phyloP scores from a whole-genome alignment of 805 yeast genomes.

The Teunomyces tritomae region DNA sequence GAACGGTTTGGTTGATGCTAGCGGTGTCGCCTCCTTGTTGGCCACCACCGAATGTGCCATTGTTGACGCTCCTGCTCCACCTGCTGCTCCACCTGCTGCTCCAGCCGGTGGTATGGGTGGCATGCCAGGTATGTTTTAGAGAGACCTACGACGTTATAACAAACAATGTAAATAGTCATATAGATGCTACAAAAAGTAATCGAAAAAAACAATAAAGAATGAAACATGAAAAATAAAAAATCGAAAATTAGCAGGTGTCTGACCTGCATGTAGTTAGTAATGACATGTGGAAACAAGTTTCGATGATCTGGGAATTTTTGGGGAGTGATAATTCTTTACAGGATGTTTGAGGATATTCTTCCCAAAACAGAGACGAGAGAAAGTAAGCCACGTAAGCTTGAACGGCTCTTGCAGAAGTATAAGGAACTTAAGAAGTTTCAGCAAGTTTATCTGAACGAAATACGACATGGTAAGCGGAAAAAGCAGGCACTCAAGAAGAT shows the following conservation, averaged over 20 bases:
- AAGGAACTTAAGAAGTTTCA: slow-evolving; percentile 15
- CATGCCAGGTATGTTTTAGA: slow-evolving; percentile 39
- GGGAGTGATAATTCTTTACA: neutral
- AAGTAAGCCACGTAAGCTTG: slow-evolving; percentile 4
- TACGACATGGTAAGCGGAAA: slow-evolving; percentile 6
- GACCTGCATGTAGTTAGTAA: neutral
- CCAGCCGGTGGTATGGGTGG: slow-evolving; percentile 69
- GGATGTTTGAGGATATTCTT: slow-evolving; percentile 9
- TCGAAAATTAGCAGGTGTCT: too few relatives aligned
- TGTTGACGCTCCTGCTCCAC: slow-evolving; percentile 89
- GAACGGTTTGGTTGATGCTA: slow-evolving; percentile 92
- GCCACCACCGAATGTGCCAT: slow-evolving; percentile 99
- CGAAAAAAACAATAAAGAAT: too few relatives aligned
- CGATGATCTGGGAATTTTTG: neutral
- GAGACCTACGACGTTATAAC: neutral
- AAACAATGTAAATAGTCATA: slow-evolving; percentile 3
- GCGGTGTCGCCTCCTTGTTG: slow-evolving; percentile 94
- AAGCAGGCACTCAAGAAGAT: slow-evolving; percentile 18
- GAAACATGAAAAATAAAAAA: too few relatives aligned
- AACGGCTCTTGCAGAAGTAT: slow-evolving; percentile 13
- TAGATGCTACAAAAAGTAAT: neutral
- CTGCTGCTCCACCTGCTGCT: slow-evolving; percentile 52
- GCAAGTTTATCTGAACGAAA: slow-evolving; percentile 7
- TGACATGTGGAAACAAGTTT: neutral
- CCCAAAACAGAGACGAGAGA: neutral